Evolutionary conservation across 257 asterid species (phyloP).

Genomic region (Solanum arcanum): DNA sequence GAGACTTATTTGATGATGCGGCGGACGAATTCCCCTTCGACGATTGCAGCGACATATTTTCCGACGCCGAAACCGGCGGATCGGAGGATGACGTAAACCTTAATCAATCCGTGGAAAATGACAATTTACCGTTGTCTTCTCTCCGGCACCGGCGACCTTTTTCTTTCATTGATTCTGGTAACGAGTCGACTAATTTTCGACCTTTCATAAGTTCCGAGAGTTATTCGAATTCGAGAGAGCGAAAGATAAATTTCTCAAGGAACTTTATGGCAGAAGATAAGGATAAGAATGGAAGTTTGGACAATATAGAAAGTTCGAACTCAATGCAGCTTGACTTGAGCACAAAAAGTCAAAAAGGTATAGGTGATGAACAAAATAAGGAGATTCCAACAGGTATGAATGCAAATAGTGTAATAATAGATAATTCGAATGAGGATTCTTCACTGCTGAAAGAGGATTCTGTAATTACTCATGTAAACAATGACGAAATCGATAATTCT

Average conservation of each 20-base stretch:
- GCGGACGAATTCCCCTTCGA: conserved; percentile 37
- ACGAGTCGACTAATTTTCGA: conserved; percentile 11
- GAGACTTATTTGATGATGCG: conserved; percentile 39
- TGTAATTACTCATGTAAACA: conserved; percentile 14
- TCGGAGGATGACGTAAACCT: conserved; percentile 5
- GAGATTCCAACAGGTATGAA: background rate
- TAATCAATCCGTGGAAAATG: conserved; percentile 8
- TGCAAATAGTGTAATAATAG: background rate
- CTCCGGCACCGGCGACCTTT: conserved; percentile 31
- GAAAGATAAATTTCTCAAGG: conserved; percentile 6
- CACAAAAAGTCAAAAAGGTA: conserved; percentile 6
- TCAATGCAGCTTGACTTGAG: conserved; percentile 5
- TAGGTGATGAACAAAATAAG: conserved; percentile 5
- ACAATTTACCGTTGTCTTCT: conserved; percentile 11
- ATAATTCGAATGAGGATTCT: background rate
- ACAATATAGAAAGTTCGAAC: background rate
- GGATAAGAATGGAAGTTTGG: background rate
- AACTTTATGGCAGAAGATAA: conserved; percentile 16
- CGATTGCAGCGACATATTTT: conserved; percentile 31
- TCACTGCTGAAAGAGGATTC: conserved; percentile 9
- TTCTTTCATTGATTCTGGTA: conserved; percentile 4
- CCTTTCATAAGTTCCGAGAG: conserved; percentile 22
- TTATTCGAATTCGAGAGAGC: conserved; percentile 9
- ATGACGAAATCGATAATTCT: background rate
- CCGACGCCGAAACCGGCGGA: conserved; percentile 5